Evolutionary conservation across 2,329 filamentous ascomycete genomes (phyloP), one percentile per base, ranked within the genome.

Genomic region (Fusarium redolens): DNA sequence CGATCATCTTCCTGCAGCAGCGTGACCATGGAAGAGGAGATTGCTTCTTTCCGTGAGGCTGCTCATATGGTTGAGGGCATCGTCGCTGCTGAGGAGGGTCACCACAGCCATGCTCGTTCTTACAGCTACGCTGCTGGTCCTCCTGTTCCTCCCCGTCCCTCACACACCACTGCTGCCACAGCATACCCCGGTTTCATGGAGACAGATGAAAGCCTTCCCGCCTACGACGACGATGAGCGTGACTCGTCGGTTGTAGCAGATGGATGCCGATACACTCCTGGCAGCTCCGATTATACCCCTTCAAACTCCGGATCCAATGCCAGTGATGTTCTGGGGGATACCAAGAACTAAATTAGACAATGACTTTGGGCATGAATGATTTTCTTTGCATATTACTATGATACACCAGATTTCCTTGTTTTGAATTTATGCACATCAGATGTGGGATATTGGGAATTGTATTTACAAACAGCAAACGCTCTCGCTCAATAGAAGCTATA

Each of bases 11-110:
- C 69, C 4, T 51, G 51, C 20, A 66, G 61, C 57, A 59, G 72
- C 55, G 81, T 74, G 15, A 83, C 83, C 6, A 85, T 87, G 82
- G 84, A 86, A 70, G 82, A 86, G 72, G 86, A 87, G 74, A 82
- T 88, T 69, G 83, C 85, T 6, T 80, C 83, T 54, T 85, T 88
- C 77, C 82, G 86, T 4, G 81, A 82, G 56, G 86, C 83, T 4
- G 85, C 85, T 11, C 80, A 81, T 10, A 79, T 86, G 48, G 84
- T 88, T 1, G 83, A 83, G 44, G 82, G 84, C 44, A 80, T 88
- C 57, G 81, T 87, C 28, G 79, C 83, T 10, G 84, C 82, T 4
- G 85, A 86, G 61, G 84, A 85, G 68, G 82, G 80, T 25, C 61
- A 68, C 22, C 58, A 71, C 38, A 52, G 54, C 44, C 61, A 62